A percentile compares a stretch with the other conserved stretches of the same genome.
phyloP scores from a whole-genome alignment of 164 flowering plant species.

The Vitis cinerea region DNA sequence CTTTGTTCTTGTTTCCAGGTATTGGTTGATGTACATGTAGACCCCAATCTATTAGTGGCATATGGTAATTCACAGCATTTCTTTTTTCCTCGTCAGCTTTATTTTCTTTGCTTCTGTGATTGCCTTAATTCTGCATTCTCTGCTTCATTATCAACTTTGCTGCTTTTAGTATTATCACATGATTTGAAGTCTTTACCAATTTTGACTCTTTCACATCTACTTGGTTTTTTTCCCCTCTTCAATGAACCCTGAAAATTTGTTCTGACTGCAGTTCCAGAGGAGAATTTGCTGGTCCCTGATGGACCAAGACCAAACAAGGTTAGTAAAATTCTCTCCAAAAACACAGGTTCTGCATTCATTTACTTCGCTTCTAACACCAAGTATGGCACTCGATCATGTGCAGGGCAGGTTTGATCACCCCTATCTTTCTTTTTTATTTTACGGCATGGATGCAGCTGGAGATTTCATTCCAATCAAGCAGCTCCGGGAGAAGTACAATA shows the following conservation, averaged over 20 bases:
- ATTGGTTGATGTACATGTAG: constrained; percentile 77
- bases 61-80: constrained; percentile 55
- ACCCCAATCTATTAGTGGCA: constrained; percentile 81
- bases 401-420: constrained; percentile 95
- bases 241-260: too few species aligned
- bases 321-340: constrained; percentile 16
- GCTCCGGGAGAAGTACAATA: constrained; percentile 82
- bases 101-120: neutral
- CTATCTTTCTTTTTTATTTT: constrained; percentile 78
- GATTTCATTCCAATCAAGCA: constrained; percentile 92
- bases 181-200: neutral
- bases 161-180: neutral
- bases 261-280: constrained; percentile 77
- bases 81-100: neutral
- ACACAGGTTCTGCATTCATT: neutral
- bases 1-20: constrained; percentile 47
- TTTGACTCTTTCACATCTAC: too few species aligned
- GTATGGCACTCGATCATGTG: constrained; percentile 5
- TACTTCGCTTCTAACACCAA: neutral
- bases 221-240: too few species aligned
- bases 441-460: constrained; percentile 82
- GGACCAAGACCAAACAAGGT: constrained; percentile 80
- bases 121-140: neutral
- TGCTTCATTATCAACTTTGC: neutral
- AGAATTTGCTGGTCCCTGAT: constrained; percentile 66